Evolutionary conservation across 1,284 basidiomycete species (phyloP).

Genomic region (Trichosporon sp.): DNA sequence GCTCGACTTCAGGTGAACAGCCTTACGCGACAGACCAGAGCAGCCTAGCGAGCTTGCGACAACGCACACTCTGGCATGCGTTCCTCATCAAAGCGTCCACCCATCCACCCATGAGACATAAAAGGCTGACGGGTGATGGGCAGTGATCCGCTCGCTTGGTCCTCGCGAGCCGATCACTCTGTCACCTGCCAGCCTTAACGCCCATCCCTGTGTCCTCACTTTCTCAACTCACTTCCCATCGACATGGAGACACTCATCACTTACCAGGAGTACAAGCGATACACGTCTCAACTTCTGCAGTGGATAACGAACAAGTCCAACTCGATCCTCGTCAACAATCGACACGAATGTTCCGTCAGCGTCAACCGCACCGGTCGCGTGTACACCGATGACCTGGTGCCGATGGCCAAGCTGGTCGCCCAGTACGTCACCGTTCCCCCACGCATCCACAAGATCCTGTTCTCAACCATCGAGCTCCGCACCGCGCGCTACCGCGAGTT

Average conservation of each 20-base stretch:
- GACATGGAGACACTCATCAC: constrained; percentile 1
- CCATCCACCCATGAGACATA: neutral
- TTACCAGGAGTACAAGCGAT: neutral
- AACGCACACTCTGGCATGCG: neutral
- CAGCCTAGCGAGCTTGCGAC: neutral
- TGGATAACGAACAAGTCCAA: constrained; percentile 1
- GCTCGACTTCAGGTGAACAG: neutral
- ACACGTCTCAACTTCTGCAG: constrained; percentile 1
- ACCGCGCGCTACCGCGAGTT: constrained; percentile 5
- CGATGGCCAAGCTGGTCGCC: neutral
- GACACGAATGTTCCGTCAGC: neutral
- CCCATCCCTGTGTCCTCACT: neutral
- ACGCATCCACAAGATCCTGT: neutral
- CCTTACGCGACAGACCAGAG: neutral
- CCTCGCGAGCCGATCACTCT: neutral
- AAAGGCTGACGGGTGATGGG: neutral
- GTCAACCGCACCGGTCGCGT: neutral
- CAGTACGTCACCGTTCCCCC: neutral
- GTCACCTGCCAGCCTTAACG: neutral
- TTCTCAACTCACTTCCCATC: neutral
- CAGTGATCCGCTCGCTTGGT: neutral
- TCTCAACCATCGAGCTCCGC: neutral
- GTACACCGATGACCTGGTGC: neutral
- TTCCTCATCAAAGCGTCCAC: neutral
- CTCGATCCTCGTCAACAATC: constrained; percentile 7